Percentiles rank a stretch among this genome's conserved stretches.
Evolutionary conservation across 179 eudicot genomes (phyloP).

Genomic region (Spergularia azorica): DNA sequence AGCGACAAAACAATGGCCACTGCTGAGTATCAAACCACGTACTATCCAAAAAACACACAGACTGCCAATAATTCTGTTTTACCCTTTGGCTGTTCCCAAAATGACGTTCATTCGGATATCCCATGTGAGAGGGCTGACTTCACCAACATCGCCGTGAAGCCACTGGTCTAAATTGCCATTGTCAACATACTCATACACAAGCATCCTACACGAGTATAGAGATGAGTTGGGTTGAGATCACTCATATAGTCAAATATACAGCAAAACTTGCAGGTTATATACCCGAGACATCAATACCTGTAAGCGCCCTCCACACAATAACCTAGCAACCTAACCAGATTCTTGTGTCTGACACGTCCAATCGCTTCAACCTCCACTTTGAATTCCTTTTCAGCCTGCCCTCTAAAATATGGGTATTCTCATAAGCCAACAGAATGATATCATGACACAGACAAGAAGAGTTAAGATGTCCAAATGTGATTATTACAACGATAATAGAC

Average conservation of each 20-base stretch:
- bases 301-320: slow-evolving; percentile 59
- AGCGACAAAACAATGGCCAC: slow-evolving; percentile 5
- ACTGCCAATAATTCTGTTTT: slow-evolving; percentile 16
- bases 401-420: slow-evolving; percentile 32
- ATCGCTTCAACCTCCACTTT: slow-evolving; percentile 59
- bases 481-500: neutral
- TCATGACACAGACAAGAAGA: neutral
- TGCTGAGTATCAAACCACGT: neutral
- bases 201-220: slow-evolving; percentile 48
- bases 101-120: slow-evolving; percentile 66
- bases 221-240: neutral
- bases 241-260: slow-evolving; percentile 8
- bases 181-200: slow-evolving; percentile 66
- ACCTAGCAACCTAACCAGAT: slow-evolving; percentile 54
- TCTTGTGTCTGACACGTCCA: slow-evolving; percentile 58
- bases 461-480: neutral
- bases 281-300: slow-evolving; percentile 33
- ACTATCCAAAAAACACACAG: slow-evolving; percentile 4
- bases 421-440: neutral
- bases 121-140: slow-evolving; percentile 69
- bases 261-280: neutral
- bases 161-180: slow-evolving; percentile 73
- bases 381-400: slow-evolving; percentile 58
- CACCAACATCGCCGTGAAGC: slow-evolving; percentile 73
- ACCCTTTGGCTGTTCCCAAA: slow-evolving; percentile 78